Percentiles rank a stretch among this genome's conserved stretches.
These are phyloP conservation scores for Colletotrichum caudatum DNA, from an alignment of 2,329 filamentous ascomycete genomes.

Conservation along the genomic window DNA sequence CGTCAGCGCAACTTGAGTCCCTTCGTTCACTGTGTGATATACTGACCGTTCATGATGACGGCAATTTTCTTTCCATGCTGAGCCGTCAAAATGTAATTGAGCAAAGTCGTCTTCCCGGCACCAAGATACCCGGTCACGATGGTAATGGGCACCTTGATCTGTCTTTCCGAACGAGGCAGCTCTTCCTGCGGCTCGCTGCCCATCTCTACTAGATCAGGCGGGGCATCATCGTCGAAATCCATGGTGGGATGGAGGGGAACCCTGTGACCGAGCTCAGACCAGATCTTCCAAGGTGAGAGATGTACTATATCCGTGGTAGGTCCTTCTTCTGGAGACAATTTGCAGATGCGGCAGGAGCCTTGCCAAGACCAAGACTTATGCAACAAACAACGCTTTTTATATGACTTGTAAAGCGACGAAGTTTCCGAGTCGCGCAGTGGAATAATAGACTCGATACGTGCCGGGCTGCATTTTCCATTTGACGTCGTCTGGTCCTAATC, in stretches of 20 bases:
- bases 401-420: slow-evolving; percentile 1
- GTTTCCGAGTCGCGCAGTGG: not conserved
- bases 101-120: slow-evolving; percentile 92
- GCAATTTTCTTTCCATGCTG: slow-evolving; percentile 98
- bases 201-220: slow-evolving; percentile 72
- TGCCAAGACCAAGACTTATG: not conserved
- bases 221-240: slow-evolving; percentile 75
- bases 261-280: slow-evolving; percentile 34
- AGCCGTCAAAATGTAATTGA: slow-evolving; percentile 96
- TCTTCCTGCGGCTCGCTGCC: slow-evolving; percentile 51
- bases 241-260: slow-evolving; percentile 54
- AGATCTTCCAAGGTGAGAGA: not conserved
- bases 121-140: slow-evolving; percentile 94
- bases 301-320: not conserved
- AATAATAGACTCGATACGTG: slow-evolving; percentile 15
- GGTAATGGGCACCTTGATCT: slow-evolving; percentile 82
- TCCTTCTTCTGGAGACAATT: not conserved
- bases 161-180: slow-evolving; percentile 59
- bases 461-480: slow-evolving; percentile 9
- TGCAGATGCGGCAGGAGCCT: too few species aligned
- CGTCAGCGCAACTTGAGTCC: slow-evolving; percentile 35
- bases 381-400: slow-evolving; percentile 1
- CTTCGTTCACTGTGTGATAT: slow-evolving; percentile 3
- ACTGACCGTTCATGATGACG: slow-evolving; percentile 89
- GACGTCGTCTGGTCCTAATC: slow-evolving; percentile 27